phyloP scores from a whole-genome alignment of 1,284 basidiomycete genomes.

The Porogramme epimiltina region DNA sequence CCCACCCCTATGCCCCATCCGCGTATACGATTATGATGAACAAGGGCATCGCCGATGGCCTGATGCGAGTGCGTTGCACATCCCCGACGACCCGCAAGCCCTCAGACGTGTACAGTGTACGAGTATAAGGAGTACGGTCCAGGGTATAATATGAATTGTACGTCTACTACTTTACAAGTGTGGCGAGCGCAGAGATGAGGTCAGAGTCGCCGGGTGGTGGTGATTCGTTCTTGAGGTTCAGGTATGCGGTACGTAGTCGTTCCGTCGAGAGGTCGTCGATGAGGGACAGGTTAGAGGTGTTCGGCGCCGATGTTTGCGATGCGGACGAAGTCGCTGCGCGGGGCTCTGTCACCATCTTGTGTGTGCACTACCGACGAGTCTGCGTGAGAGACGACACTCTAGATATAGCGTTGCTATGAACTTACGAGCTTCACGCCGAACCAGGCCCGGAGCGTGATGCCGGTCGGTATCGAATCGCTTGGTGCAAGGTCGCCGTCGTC shows the following conservation, averaged over 20 bases:
- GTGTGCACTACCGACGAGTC: constrained; percentile 50
- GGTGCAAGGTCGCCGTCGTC: constrained; percentile 45
- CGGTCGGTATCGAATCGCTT: constrained; percentile 51
- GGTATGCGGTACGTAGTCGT: constrained; percentile 58
- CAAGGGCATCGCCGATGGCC: constrained; percentile 12
- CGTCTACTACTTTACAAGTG: constrained; percentile 25
- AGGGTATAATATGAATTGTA: constrained; percentile 12
- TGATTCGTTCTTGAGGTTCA: constrained; percentile 32
- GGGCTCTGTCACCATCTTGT: constrained; percentile 47
- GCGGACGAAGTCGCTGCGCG: constrained; percentile 42
- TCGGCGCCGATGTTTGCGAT: constrained; percentile 58
- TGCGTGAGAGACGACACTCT: constrained; percentile 18
- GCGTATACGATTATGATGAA: constrained; percentile 25
- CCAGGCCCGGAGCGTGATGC: constrained; percentile 75
- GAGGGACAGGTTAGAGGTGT: constrained; percentile 50
- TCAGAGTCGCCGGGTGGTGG: constrained; percentile 27
- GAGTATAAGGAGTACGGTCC: background rate
- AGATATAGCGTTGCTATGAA: too few species aligned
- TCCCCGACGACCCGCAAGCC: background rate
- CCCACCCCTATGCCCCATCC: constrained; percentile 23
- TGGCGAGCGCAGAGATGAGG: constrained; percentile 27
- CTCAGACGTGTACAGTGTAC: background rate
- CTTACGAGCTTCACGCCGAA: constrained; percentile 84
- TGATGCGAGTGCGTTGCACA: background rate
- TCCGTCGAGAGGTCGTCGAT: constrained; percentile 73